These are phyloP conservation scores for Parasitella parasitica DNA, from an alignment of 371 early-diverging fungal genomes.

Conservation along the genomic window DNA sequence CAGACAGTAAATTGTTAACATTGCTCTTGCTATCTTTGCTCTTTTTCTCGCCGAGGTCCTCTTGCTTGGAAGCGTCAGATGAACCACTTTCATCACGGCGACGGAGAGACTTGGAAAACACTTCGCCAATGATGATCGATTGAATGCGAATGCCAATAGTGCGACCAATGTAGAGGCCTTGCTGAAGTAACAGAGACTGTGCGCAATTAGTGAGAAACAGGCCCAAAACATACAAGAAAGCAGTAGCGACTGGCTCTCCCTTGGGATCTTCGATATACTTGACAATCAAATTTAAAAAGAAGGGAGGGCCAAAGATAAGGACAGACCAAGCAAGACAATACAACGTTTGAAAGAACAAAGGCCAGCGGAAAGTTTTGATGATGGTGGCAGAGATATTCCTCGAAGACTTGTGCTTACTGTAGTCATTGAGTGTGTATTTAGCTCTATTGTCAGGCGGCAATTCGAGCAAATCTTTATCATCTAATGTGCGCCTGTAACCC, in stretches of 20 bases:
- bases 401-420: conserved; percentile 12
- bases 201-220: conserved; percentile 52
- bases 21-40: conserved; percentile 28
- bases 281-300: conserved; percentile 58
- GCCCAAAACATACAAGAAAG: conserved; percentile 65
- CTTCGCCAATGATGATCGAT: conserved; percentile 62
- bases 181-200: conserved; percentile 51
- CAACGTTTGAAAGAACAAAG: conserved; percentile 38
- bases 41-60: not conserved
- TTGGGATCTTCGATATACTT: conserved; percentile 49
- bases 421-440: conserved; percentile 25
- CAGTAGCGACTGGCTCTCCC: conserved; percentile 32
- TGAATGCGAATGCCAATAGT: conserved; percentile 55
- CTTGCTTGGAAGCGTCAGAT: not conserved
- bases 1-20: conserved; percentile 56
- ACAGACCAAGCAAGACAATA: conserved; percentile 54
- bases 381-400: conserved; percentile 23
- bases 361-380: conserved; percentile 35
- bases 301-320: conserved; percentile 56
- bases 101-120: conserved; percentile 57
- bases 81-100: conserved; percentile 50
- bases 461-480: conserved; percentile 54
- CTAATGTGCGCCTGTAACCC: conserved; percentile 46
- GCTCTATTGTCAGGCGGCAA: conserved; percentile 39
- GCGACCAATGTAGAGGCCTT: conserved; percentile 58